Evolutionary conservation across 192 early-diverging fungal genomes (phyloP).

Genomic region (Neocallimastix lanati): DNA sequence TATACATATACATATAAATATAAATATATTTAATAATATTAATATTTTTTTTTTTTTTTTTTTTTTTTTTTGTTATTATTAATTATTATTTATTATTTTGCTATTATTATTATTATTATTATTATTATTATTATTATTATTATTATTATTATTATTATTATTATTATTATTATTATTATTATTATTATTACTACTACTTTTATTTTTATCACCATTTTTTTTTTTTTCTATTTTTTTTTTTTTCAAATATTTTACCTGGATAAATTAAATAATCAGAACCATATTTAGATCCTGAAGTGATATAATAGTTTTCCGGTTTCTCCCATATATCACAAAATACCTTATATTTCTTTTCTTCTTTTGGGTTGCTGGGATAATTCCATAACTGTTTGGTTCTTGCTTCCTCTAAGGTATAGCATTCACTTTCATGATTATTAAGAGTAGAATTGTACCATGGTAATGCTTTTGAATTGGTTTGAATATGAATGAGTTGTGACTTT

Average conservation of each 20-base stretch:
- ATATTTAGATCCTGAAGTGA: background rate
- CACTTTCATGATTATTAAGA: background rate
- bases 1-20: too few species aligned
- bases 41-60: too few species aligned
- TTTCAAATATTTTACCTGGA: background rate
- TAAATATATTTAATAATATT: too few species aligned
- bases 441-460: background rate
- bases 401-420: background rate
- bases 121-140: too few species aligned
- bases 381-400: background rate
- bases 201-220: background rate
- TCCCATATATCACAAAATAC: background rate
- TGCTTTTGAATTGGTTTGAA: background rate
- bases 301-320: background rate
- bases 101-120: too few species aligned
- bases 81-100: too few species aligned
- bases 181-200: too few species aligned
- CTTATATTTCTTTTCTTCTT: background rate
- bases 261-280: background rate
- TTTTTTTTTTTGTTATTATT: too few species aligned
- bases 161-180: too few species aligned
- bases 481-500: background rate
- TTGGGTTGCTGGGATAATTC: background rate
- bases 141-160: too few species aligned
- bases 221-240: background rate